Base-by-base conservation (phyloP, 768 basidiomycete species). In the Porphyrellus cyaneotinctus region DNA sequence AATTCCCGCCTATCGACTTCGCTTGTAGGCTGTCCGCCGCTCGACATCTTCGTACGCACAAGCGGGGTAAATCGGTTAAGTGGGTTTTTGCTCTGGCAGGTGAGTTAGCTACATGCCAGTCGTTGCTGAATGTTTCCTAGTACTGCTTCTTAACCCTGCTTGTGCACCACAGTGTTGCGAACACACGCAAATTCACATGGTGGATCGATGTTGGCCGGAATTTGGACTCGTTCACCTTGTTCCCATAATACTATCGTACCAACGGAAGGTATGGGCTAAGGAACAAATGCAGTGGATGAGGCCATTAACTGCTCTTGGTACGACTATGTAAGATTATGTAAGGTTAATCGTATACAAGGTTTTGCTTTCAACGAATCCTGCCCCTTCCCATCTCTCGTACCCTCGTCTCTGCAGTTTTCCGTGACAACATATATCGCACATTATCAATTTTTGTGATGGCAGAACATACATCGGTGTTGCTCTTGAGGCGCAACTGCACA, bases 1-100 rank as follows among this genome's bases (percentile, higher is more conserved):
- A 78, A 85, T 23, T 71, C 74, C 4, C 79, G 85, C 46, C 71
- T 95, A 1, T 80, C 87, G 70, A 90, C 87, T 1, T 74, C 78
- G 1, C 70, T 75, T 28, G 82, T 68, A 14, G 83, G 79, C n/a
- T 87, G 83, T 60, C 88, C 87, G 13, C 90, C 91, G 12, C 74
- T 97, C 1, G 95, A 98, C 63, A 81, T 99, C 45, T 79, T 98
- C 47, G 75, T 99, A 24, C 81, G 97, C 38, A 97, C 95, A 0
- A 93, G 91, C 44, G 92, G 94, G 14, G 97, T 95, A 8, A 86
- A 28, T 28, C 26, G 26, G 26, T 9, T 28, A 9, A 28, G 26
- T 28, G 26, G 26, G 26, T 28, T 28, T 12, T 33, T 33, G 12
- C 32, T 33, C 12, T 33, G 95, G 97, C 95, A 99, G 88, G 95